Conservation (phyloP, 2,329 filamentous ascomycete species). For the Ophiosphaerella herpotricha region DNA sequence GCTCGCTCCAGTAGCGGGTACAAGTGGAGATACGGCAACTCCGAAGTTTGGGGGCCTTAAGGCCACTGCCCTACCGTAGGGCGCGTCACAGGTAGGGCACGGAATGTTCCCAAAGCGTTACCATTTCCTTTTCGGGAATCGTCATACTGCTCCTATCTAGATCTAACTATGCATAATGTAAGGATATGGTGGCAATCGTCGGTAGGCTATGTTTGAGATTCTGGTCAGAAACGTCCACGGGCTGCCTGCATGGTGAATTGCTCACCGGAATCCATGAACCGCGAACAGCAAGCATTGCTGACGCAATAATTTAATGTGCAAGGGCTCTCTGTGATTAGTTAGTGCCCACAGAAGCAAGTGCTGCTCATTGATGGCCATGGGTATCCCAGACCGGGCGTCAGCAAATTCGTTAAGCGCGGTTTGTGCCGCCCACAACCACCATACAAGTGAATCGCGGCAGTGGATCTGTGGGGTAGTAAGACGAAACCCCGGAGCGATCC, state of each 20-base stretch:
- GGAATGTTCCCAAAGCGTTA: background rate
- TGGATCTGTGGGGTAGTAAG: slow-evolving; percentile 4
- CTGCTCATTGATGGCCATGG: too few relatives aligned
- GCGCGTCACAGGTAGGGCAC: background rate
- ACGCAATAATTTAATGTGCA: background rate
- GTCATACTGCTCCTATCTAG: too few relatives aligned
- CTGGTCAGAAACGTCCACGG: too few relatives aligned
- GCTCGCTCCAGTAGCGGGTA: background rate
- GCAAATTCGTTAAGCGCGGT: background rate
- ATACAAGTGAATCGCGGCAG: background rate
- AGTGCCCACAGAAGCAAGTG: background rate
- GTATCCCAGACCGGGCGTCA: background rate
- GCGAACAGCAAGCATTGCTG: background rate
- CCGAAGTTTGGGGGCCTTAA: slow-evolving; percentile 1
- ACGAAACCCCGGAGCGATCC: background rate
- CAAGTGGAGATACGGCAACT: slow-evolving; percentile 7
- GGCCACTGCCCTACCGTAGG: background rate
- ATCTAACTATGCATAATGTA: too few relatives aligned
- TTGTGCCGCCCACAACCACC: background rate
- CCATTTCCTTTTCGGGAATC: background rate
- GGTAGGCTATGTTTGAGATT: too few relatives aligned
- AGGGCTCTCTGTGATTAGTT: background rate
- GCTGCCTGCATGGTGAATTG: background rate
- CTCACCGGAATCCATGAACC: background rate
- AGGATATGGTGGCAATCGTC: too few relatives aligned